These are phyloP conservation scores for Rhizopogon salebrosus DNA, from an alignment of 768 basidiomycete species.

Conservation along the genomic window DNA sequence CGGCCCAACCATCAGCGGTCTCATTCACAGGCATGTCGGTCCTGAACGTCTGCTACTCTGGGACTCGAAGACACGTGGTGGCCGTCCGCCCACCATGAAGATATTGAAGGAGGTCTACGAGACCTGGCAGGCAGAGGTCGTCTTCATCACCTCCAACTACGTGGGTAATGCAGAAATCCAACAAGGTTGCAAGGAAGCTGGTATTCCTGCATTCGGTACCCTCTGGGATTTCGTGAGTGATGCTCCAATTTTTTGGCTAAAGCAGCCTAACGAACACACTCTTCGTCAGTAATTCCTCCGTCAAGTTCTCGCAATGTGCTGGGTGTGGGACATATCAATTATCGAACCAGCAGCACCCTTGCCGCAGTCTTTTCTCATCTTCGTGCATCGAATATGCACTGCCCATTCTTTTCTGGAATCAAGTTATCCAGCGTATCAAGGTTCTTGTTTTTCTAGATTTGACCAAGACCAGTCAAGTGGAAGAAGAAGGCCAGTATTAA, in stretches of 20 bases:
- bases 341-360: background rate
- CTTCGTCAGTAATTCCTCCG: slow-evolving; percentile 17
- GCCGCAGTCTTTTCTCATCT: slow-evolving; percentile 1
- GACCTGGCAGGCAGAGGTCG: slow-evolving; percentile 72
- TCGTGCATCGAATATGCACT: slow-evolving; percentile 3
- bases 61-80: slow-evolving; percentile 72
- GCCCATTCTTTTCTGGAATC: slow-evolving; percentile 1
- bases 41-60: slow-evolving; percentile 72
- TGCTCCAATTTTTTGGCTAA: slow-evolving; percentile 1
- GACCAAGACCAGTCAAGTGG: slow-evolving; percentile 6
- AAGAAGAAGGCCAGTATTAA: slow-evolving; percentile 5
- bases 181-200: slow-evolving; percentile 67
- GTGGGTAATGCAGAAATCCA: slow-evolving; percentile 76
- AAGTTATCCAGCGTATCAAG: slow-evolving; percentile 4
- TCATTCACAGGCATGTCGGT: slow-evolving; percentile 66
- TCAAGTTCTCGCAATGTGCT: slow-evolving; percentile 4
- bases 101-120: slow-evolving; percentile 63
- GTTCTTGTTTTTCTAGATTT: slow-evolving; percentile 2
- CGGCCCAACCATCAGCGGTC: slow-evolving; percentile 69
- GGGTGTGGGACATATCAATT: slow-evolving; percentile 3
- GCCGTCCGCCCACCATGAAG: slow-evolving; percentile 76
- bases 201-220: slow-evolving; percentile 65
- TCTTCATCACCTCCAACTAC: slow-evolving; percentile 81
- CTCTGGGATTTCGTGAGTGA: slow-evolving; percentile 60
- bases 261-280: background rate